These are phyloP conservation scores for Blastocystis sp. DNA, from an alignment of 352 stramenopile genomes.

Conservation along the genomic window DNA sequence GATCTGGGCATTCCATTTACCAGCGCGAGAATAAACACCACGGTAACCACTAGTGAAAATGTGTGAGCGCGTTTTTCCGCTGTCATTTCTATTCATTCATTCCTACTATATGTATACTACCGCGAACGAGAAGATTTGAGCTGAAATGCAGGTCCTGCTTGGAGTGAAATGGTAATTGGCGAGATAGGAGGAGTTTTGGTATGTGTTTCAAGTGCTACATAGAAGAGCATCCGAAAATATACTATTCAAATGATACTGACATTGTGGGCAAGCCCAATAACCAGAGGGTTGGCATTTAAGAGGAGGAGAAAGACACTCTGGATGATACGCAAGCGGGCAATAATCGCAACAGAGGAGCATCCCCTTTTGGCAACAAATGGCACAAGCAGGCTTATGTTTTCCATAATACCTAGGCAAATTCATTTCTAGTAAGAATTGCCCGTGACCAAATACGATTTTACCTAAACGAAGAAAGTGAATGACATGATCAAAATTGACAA, in stretches of 20 bases:
- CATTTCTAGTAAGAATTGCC: background rate
- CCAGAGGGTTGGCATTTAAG: background rate
- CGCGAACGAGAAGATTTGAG: background rate
- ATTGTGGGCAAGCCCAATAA: slow-evolving; percentile 20
- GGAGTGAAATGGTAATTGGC: background rate
- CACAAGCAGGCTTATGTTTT: background rate
- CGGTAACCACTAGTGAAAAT: slow-evolving; percentile 29
- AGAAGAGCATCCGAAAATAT: background rate
- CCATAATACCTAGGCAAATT: background rate
- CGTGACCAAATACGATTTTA: background rate
- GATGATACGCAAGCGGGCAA: background rate
- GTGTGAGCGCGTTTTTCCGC: background rate
- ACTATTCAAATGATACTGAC: background rate
- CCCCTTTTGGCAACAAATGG: background rate
- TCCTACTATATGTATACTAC: background rate
- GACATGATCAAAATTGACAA: background rate
- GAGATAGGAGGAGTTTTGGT: background rate
- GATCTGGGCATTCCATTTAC: slow-evolving; percentile 56
- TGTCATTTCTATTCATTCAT: background rate
- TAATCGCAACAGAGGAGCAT: slow-evolving; percentile 25
- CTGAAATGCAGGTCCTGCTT: background rate
- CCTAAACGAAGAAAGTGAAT: background rate
- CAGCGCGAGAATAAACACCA: slow-evolving; percentile 34
- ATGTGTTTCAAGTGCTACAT: background rate
- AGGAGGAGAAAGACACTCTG: background rate